phyloP scores from a whole-genome alignment of 2,329 filamentous ascomycete genomes.

The Exophiala viscosa region DNA sequence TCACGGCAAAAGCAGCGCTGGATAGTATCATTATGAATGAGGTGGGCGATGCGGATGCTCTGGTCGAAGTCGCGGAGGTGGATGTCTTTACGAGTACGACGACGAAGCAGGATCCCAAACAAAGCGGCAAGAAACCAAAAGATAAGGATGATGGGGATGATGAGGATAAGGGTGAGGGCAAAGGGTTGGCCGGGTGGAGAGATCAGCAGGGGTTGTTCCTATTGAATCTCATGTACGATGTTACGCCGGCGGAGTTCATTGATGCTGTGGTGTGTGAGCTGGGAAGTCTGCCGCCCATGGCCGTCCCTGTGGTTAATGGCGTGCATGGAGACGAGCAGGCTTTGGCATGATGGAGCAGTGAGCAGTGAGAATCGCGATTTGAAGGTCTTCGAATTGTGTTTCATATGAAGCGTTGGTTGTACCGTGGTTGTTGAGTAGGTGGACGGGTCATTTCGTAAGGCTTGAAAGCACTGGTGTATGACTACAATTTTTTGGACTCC shows the following conservation, averaged over 20 bases:
- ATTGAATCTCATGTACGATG: constrained; percentile 81
- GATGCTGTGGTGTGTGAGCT: constrained; percentile 88
- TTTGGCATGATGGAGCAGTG: constrained; percentile 10
- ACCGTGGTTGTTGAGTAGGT: too few relatives aligned
- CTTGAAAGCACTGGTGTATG: too few relatives aligned
- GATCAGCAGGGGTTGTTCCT: constrained; percentile 60
- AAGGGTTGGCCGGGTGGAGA: constrained; percentile 51
- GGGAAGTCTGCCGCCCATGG: constrained; percentile 78
- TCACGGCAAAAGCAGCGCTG: constrained; percentile 81
- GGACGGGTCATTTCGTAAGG: not conserved
- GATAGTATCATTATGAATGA: constrained; percentile 95
- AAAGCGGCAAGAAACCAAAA: constrained; percentile 30
- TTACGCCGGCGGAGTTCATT: constrained; percentile 81
- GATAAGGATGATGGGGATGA: constrained; percentile 28
- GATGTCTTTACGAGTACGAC: constrained; percentile 16
- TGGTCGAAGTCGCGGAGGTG: constrained; percentile 36
- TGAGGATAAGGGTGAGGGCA: constrained; percentile 25
- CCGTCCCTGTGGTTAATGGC: constrained; percentile 64
- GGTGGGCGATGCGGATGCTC: constrained; percentile 71
- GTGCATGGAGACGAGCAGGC: constrained; percentile 27
- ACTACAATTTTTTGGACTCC: too few relatives aligned
- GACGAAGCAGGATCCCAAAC: constrained; percentile 5
- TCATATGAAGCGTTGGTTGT: too few relatives aligned
- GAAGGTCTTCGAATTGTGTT: too few relatives aligned
- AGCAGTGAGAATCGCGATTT: too few relatives aligned